Conservation (phyloP, 768 basidiomycete genomes). For the Amyloporia xantha region DNA sequence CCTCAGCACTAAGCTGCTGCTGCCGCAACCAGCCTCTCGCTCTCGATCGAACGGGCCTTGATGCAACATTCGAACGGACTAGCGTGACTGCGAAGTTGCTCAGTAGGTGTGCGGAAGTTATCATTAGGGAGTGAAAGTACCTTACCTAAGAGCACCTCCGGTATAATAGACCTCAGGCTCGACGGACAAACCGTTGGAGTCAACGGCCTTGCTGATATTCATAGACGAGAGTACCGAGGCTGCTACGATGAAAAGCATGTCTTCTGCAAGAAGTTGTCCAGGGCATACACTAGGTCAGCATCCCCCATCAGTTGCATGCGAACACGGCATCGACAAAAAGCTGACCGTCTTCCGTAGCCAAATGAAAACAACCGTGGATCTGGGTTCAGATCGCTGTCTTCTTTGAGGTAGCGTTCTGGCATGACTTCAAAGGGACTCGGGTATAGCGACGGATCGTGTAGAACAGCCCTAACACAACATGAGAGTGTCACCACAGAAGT, state of each 20-base stretch:
- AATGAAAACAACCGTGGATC: conserved; percentile 1
- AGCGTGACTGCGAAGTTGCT: no score
- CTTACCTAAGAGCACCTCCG: background rate
- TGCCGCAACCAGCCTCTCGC: no score
- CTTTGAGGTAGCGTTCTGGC: conserved; percentile 33
- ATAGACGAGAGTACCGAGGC: conserved; percentile 15
- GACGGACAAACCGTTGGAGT: conserved; percentile 3
- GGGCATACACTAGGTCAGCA: conserved; percentile 11
- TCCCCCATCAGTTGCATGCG: no score
- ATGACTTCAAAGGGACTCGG: conserved; percentile 33
- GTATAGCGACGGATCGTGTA: conserved; percentile 32
- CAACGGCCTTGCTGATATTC: conserved; percentile 11
- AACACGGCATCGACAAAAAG: no score
- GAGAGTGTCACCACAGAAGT: background rate
- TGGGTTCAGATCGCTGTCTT: background rate
- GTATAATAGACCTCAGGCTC: conserved; percentile 6
- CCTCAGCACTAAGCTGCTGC: no score
- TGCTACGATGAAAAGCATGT: conserved; percentile 13
- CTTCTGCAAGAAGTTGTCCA: conserved; percentile 15
- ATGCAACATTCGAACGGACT: no score
- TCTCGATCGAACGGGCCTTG: no score
- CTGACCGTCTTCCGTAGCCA: conserved; percentile 5
- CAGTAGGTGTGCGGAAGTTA: no score
- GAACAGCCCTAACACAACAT: conserved; percentile 33
- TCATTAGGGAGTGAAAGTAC: background rate